Conservation (phyloP, 2,329 filamentous ascomycete species). For the Fusarium globosum region DNA sequence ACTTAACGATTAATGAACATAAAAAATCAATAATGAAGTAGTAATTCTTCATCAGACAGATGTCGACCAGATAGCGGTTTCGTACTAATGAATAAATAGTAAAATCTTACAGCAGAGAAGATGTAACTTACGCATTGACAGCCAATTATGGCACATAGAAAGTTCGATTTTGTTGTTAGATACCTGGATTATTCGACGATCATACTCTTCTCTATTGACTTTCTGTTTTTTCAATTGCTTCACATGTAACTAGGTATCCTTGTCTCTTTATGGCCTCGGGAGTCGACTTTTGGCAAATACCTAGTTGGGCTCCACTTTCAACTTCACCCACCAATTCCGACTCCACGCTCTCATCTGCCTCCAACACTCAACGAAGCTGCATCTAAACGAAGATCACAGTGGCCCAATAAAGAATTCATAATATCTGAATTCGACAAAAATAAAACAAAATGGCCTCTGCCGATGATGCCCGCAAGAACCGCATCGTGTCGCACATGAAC, state of each 20-base stretch:
- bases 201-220: background rate
- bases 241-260: conserved; percentile 1
- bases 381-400: background rate
- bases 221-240: background rate
- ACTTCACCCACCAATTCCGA: conserved; percentile 22
- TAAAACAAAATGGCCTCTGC: conserved; percentile 36
- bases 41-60: background rate
- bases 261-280: background rate
- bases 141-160: background rate
- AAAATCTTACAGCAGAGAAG: background rate
- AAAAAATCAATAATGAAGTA: background rate
- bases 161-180: too few relatives aligned
- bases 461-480: conserved; percentile 48
- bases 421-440: background rate
- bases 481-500: conserved; percentile 85
- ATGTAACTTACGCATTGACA: background rate
- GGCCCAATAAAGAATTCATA: background rate
- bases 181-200: background rate
- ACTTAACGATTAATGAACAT: conserved; percentile 20
- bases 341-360: background rate
- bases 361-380: conserved; percentile 1
- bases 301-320: conserved; percentile 36
- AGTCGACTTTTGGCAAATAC: background rate
- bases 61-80: background rate
- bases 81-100: background rate